Conservation (phyloP, 1,284 basidiomycete species). For the Pseudozyma sp. region DNA sequence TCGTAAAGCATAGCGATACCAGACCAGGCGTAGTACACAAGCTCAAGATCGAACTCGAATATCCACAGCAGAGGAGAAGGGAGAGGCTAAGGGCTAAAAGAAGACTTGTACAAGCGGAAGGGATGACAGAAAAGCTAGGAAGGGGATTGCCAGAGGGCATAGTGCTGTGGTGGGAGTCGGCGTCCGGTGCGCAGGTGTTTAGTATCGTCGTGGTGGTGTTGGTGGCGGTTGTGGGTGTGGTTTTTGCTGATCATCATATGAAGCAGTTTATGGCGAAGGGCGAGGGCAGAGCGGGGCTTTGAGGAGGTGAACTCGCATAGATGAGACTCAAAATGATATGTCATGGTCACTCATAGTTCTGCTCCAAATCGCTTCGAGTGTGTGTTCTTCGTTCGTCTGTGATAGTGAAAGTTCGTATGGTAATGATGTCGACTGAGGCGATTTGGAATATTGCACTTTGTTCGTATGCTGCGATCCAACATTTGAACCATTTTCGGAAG, state of each 20-base stretch:
- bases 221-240: constrained; percentile 22
- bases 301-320: background rate
- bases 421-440: background rate
- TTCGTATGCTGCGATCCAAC: constrained; percentile 2
- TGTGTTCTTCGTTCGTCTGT: background rate
- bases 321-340: background rate
- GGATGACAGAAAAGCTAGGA: constrained; percentile 6
- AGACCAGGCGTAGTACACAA: constrained; percentile 39
- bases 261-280: constrained; percentile 13
- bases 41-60: constrained; percentile 37
- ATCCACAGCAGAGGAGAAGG: constrained; percentile 14
- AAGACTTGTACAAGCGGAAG: constrained; percentile 8
- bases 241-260: constrained; percentile 25
- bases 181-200: constrained; percentile 20
- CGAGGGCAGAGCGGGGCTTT: constrained; percentile 5
- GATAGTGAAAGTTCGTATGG: background rate
- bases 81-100: constrained; percentile 14
- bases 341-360: too few relatives aligned
- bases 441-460: background rate
- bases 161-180: constrained; percentile 24
- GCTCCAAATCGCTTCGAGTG: too few relatives aligned
- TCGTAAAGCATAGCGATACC: constrained; percentile 38
- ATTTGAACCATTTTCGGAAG: background rate
- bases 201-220: constrained; percentile 16
- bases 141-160: constrained; percentile 15